phyloP scores from a whole-genome alignment of 371 early-diverging fungal species.

The Coemansia sp. region DNA sequence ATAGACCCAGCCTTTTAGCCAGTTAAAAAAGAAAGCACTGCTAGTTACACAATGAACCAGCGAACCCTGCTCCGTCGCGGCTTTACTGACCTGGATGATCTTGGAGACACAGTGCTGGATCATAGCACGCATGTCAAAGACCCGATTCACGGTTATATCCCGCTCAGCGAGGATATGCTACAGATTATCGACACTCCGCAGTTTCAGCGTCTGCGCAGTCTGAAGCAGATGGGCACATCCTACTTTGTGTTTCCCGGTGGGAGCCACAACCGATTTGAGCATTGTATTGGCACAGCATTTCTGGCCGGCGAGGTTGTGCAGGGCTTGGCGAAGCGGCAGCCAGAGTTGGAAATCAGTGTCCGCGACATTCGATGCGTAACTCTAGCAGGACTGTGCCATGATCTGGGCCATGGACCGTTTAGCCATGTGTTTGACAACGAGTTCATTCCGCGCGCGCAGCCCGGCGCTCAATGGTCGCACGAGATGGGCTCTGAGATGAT shows the following conservation, averaged over 20 bases:
- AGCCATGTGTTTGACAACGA: slow-evolving; percentile 91
- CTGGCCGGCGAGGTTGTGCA: slow-evolving; percentile 75
- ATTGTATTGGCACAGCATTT: slow-evolving; percentile 82
- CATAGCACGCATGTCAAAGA: slow-evolving; percentile 58
- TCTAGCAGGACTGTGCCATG: slow-evolving; percentile 93
- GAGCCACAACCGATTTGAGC: slow-evolving; percentile 88
- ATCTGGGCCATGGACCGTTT: slow-evolving; percentile 90
- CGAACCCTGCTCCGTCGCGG: slow-evolving; percentile 22
- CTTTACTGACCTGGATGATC: slow-evolving; percentile 13
- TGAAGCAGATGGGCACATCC: slow-evolving; percentile 84
- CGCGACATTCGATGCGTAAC: slow-evolving; percentile 83
- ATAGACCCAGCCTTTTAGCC: neutral
- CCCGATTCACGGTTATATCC: slow-evolving; percentile 76
- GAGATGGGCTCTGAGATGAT: slow-evolving; percentile 87
- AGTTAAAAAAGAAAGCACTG: neutral
- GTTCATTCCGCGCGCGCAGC: slow-evolving; percentile 72
- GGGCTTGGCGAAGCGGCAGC: slow-evolving; percentile 72
- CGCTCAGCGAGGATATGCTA: slow-evolving; percentile 65
- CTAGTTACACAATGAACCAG: slow-evolving; percentile 5
- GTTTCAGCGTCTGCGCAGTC: slow-evolving; percentile 85
- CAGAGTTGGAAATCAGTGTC: slow-evolving; percentile 74
- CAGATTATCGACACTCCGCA: slow-evolving; percentile 90
- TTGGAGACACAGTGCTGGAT: neutral
- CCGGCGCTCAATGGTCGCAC: slow-evolving; percentile 80
- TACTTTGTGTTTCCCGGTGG: slow-evolving; percentile 95